Conservation (phyloP, 352 stramenopile species). For the Phytopythium mirpurense region DNA sequence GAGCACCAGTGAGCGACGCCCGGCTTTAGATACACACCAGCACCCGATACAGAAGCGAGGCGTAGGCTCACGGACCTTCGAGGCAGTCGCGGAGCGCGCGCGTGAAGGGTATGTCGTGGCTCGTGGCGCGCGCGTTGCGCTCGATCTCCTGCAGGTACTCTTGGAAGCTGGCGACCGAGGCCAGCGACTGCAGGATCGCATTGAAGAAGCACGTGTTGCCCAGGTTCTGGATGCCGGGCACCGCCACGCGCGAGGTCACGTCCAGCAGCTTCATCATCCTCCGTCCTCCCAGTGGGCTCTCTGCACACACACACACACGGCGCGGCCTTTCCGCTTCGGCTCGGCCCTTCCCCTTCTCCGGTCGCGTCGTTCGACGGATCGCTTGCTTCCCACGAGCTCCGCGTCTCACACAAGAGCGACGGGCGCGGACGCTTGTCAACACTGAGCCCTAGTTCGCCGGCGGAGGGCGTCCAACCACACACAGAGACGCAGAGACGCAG, state of each 20-base stretch:
- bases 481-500: neutral
- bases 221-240: conserved; percentile 84
- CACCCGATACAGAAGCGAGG: too few species aligned
- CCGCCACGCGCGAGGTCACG: conserved; percentile 10
- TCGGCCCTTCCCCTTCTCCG: neutral
- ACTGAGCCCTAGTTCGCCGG: neutral
- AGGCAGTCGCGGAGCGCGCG: conserved; percentile 60
- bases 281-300: too few species aligned
- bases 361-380: neutral
- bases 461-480: neutral
- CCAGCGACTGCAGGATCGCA: conserved; percentile 81
- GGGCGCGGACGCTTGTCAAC: neutral
- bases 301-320: too few species aligned
- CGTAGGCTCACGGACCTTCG: conserved; percentile 35
- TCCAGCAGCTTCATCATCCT: conserved; percentile 10
- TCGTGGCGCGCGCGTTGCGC: conserved; percentile 27
- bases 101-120: conserved; percentile 47
- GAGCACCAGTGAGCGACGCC: conserved; percentile 1
- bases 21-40: conserved; percentile 9
- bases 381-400: neutral
- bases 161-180: conserved; percentile 60
- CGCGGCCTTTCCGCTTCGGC: neutral
- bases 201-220: conserved; percentile 91
- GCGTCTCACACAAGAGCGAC: neutral
- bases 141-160: conserved; percentile 67